These are phyloP conservation scores for Colletotrichum orchidophilum DNA, from an alignment of 2,329 filamentous ascomycete species.

Conservation along the genomic window DNA sequence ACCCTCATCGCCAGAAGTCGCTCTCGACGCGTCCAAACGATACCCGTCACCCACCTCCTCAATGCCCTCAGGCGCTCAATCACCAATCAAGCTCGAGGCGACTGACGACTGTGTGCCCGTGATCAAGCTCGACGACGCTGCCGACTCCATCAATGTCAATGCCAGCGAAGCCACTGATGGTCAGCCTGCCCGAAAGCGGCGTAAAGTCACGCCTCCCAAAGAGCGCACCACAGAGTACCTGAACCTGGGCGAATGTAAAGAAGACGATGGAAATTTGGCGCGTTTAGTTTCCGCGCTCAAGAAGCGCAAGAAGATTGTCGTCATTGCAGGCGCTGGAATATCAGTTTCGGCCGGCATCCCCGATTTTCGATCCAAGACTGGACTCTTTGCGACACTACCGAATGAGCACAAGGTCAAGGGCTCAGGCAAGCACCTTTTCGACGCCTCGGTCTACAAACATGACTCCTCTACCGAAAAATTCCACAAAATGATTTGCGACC, in stretches of 20 bases:
- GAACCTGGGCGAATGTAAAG: slow-evolving; percentile 66
- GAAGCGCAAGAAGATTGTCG: slow-evolving; percentile 95
- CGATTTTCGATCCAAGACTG: slow-evolving; percentile 92
- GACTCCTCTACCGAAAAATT: slow-evolving; percentile 89
- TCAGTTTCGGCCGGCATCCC: slow-evolving; percentile 97
- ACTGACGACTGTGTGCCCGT: slow-evolving; percentile 41
- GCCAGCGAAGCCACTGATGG: slow-evolving; percentile 69
- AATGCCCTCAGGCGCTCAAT: slow-evolving; percentile 58
- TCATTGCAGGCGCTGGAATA: slow-evolving; percentile 95
- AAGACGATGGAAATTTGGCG: slow-evolving; percentile 67
- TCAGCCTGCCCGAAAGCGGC: slow-evolving; percentile 78
- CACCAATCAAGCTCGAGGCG: slow-evolving; percentile 58
- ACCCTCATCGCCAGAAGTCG: slow-evolving; percentile 52
- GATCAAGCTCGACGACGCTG: slow-evolving; percentile 40
- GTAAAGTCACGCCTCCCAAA: slow-evolving; percentile 68
- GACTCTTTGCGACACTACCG: slow-evolving; percentile 86
- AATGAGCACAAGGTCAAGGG: slow-evolving; percentile 90
- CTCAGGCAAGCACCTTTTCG: slow-evolving; percentile 95
- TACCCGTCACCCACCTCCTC: slow-evolving; percentile 61
- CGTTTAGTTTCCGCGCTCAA: slow-evolving; percentile 78
- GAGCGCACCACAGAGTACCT: slow-evolving; percentile 84
- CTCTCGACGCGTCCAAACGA: slow-evolving; percentile 51
- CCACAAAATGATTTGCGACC: slow-evolving; percentile 93
- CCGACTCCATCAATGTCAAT: slow-evolving; percentile 34
- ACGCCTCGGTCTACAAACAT: slow-evolving; percentile 97